Conservation (phyloP, 1,284 basidiomycete species). For the Heterobasidion occidentale region DNA sequence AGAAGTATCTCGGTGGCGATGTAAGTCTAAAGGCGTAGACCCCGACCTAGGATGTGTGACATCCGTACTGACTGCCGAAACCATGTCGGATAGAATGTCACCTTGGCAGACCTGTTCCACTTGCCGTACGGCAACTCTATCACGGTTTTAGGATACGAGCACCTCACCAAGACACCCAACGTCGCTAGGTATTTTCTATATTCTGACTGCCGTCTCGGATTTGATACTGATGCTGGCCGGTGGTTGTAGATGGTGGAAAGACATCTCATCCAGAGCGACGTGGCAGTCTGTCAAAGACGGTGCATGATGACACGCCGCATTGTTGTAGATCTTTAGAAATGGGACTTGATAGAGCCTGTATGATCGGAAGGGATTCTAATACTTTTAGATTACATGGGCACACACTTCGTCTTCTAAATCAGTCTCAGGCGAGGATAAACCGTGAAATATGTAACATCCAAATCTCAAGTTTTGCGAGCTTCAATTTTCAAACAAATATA, state of each 20-base stretch:
- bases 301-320: background rate
- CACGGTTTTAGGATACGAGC: slow-evolving; percentile 12
- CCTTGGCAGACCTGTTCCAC: slow-evolving; percentile 47
- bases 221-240: background rate
- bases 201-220: background rate
- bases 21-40: slow-evolving; percentile 17
- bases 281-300: slow-evolving; percentile 26
- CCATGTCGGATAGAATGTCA: slow-evolving; percentile 24
- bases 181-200: slow-evolving; percentile 15
- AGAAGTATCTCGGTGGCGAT: slow-evolving; percentile 39
- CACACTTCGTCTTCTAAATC: too few relatives aligned
- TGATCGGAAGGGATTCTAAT: too few relatives aligned
- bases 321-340: too few relatives aligned
- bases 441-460: too few relatives aligned
- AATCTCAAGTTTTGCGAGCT: too few relatives aligned
- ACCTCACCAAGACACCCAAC: slow-evolving; percentile 21
- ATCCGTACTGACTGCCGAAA: background rate
- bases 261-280: slow-evolving; percentile 19
- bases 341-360: too few relatives aligned
- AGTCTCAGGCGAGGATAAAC: too few relatives aligned
- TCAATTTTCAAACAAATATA: too few relatives aligned
- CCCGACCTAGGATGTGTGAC: background rate
- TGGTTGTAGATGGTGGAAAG: slow-evolving; percentile 15
- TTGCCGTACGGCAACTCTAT: slow-evolving; percentile 33
- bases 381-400: too few relatives aligned